Base-by-base conservation (phyloP, 208 protist species). In the Wallacemonas sp. region DNA sequence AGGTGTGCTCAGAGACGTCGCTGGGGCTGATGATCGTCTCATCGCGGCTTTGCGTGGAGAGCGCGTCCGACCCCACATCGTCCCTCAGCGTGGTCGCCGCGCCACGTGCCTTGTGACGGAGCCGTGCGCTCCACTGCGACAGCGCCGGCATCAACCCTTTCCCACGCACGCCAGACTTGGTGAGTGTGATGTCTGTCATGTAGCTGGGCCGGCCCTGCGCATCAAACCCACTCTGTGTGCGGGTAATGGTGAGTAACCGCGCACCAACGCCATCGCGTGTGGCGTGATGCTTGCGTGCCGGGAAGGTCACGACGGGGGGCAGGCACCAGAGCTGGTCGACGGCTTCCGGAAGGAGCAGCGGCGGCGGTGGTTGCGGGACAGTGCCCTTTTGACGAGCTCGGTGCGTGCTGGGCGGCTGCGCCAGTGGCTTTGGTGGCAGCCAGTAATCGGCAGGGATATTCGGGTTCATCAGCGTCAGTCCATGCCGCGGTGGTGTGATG, bases 251-350 rank as follows among this genome's bases (percentile, higher is more conserved):
- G 23, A 90, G 72, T 39, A 74, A 56, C 3, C 85, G 80, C 9
- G 65, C 71, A 23, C 81, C 78, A 1, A 67, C 68, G 19, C 81
- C 74, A 19, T 60, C 66, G 41, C 85, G 78, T 12, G 81, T 88
- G 46, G 80, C 58, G 68, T 90, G 85, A 48, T 90, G 85, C 66
- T 90, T 90, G 65, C 72, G 64, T 3, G 87, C 61, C 54, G 54
- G 52, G 74, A 87, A 70, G 12, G 49, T 70, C 27, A 60, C 66
- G 24, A 44, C 57, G 61, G 30, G 21, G 21, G 21, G 47, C 49
- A 29, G 49, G 34, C 17, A 47, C 60, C 27, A 52, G 46, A 34
- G 8, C 2, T 17, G 17, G 1, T 44, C 38, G 24, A 24, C 6
- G 47, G 24, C 6, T 24, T 54, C 47, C 2, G 47, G 19, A 3